Base-by-base conservation (phyloP, 2,329 filamentous ascomycete genomes). In the Penicillium olsonii region DNA sequence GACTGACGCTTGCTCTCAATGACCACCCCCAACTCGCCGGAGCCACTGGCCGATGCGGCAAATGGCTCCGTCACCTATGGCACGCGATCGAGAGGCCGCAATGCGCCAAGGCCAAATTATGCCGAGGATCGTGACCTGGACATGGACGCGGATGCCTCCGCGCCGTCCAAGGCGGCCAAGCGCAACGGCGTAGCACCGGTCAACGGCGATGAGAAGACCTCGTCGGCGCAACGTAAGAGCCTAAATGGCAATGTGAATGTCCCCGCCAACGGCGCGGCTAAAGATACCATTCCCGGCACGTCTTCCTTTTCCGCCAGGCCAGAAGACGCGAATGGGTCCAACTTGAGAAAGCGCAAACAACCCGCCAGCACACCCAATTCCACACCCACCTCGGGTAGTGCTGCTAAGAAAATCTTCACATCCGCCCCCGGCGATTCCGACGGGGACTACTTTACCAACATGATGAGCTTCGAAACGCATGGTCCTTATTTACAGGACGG, bases 51-150 rank as follows among this genome's bases (percentile, higher is more conserved):
- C 54, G 69, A 72, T 51, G 61, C 67, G 53, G 64, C 69, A 54
- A 68, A 69, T 57, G 62, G 64, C 54, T 70, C 75, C 60, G 79
- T 81, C 57, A 75, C 84, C 40, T 96, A 99, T 73, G 92, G 92
- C 65, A 99, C 94, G 68, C 87, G 92, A 64, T 96, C 92, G 62
- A 88, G 94, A 69, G 95, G 95, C 73, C 87, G 92, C 65, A 86
- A 83, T 50, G 87, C 88, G 59, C 81, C 87, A 61, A 88, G 94
- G 60, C 85, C 87, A 59, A 99, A 99, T 73, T 99, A 99, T 72
- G 92, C 94, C 42, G 94, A 99, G 75, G 89, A 92, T 72, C 88
- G 83, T 73, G 92, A 96, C 71, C 79, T 92, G 60, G 92, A 97
- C 64, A 79, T 92, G 60, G 92, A 97, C 64, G 84, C 89, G 72